phyloP scores from a whole-genome alignment of 1,284 basidiomycete genomes.

The Athelia psychrophila region DNA sequence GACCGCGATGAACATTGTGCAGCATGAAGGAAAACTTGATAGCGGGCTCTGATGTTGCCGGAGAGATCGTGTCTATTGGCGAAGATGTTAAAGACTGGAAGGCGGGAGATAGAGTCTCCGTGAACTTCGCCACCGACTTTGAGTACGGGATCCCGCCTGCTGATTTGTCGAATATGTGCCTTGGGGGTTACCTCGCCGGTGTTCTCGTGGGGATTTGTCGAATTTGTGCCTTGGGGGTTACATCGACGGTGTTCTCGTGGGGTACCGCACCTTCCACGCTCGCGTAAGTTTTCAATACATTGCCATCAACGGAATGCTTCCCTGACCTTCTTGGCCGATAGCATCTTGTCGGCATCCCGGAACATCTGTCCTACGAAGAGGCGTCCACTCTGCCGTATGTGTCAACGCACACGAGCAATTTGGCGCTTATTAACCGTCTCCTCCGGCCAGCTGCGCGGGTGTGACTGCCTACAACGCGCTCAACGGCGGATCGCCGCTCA shows the following conservation, averaged over 20 bases:
- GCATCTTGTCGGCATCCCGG: background rate
- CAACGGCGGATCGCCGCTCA: constrained; percentile 38
- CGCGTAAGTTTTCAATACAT: background rate
- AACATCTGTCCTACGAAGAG: background rate
- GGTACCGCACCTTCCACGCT: background rate
- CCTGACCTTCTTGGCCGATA: background rate
- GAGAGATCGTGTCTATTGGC: background rate
- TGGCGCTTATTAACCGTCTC: background rate
- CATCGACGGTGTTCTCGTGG: background rate
- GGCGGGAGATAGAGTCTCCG: background rate
- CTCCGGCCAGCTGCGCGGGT: constrained; percentile 40
- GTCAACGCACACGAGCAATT: background rate
- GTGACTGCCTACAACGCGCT: constrained; percentile 51
- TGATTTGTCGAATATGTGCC: too few species aligned
- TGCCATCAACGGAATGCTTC: too few species aligned
- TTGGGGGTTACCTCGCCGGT: too few species aligned
- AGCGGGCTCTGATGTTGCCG: background rate
- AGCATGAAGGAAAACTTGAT: background rate
- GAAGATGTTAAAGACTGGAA: background rate
- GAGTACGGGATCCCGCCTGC: background rate
- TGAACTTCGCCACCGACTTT: background rate
- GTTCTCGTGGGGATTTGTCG: too few species aligned
- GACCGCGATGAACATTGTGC: background rate
- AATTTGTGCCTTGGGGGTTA: background rate
- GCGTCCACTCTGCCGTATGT: background rate